A percentile compares a stretch with the other conserved stretches of the same genome.
Evolutionary conservation across 345 rosid species (phyloP).

Genomic region (Linum trigynum): DNA sequence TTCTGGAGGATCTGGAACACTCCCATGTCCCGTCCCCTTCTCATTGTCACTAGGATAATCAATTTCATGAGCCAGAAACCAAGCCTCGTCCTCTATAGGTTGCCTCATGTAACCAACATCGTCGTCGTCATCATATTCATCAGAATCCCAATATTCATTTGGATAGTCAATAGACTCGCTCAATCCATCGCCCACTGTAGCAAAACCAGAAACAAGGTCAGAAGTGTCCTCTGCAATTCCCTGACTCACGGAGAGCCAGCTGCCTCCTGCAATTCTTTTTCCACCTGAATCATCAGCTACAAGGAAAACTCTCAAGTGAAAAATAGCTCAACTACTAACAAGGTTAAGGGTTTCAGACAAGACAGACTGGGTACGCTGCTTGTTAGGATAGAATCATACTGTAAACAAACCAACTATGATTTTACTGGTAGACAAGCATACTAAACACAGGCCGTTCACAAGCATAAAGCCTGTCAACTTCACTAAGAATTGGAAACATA

Average conservation of each 20-base stretch:
- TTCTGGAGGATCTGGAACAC: constrained; percentile 78
- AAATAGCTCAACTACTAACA: neutral
- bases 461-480: neutral
- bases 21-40: constrained; percentile 70
- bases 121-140: constrained; percentile 94
- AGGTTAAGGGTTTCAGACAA: neutral
- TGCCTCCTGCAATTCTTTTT: constrained; percentile 73
- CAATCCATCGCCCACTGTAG: constrained; percentile 90
- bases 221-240: constrained; percentile 95
- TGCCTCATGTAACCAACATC: constrained; percentile 97
- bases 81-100: constrained; percentile 94
- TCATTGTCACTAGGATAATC: constrained; percentile 98
- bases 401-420: neutral
- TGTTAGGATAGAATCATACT: neutral
- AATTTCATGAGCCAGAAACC: constrained; percentile 99
- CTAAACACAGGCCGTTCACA: neutral
- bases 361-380: neutral
- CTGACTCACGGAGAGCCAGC: constrained; percentile 95
- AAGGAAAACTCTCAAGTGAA: constrained; percentile 5
- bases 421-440: neutral
- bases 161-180: constrained; percentile 88
- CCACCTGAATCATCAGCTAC: constrained; percentile 47
- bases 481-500: neutral
- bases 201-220: constrained; percentile 97
- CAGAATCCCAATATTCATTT: constrained; percentile 98